A percentile compares a stretch with the other conserved stretches of the same genome.
Evolutionary conservation across 805 yeast species (phyloP).

Genomic region (Candida coleopterorum): DNA sequence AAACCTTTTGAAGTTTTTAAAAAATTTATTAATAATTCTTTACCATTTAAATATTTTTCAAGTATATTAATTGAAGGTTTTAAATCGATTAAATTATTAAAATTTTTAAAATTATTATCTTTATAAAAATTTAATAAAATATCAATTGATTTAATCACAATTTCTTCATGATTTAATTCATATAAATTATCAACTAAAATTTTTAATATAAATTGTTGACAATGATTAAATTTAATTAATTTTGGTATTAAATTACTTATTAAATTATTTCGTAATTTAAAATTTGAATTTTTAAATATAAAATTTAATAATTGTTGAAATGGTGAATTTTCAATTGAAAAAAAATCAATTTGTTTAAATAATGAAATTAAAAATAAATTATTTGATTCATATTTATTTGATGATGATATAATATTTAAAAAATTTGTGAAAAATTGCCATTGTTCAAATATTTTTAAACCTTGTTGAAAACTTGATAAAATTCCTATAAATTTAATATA

Average conservation of each 20-base stretch:
- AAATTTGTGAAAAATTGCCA: constrained; percentile 85
- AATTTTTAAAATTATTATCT: constrained; percentile 29
- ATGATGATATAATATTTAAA: constrained; percentile 59
- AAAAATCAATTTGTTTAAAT: constrained; percentile 60
- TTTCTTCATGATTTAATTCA: constrained; percentile 44
- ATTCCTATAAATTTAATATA: constrained; percentile 78
- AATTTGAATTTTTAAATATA: constrained; percentile 53
- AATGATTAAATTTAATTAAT: constrained; percentile 30
- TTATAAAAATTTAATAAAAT: constrained; percentile 17
- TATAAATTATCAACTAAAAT: constrained; percentile 63
- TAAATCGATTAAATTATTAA: constrained; percentile 46
- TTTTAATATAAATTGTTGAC: constrained; percentile 46
- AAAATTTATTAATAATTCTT: constrained; percentile 53
- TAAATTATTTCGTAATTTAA: constrained; percentile 50
- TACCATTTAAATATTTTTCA: constrained; percentile 24
- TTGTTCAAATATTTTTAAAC: constrained; percentile 64
- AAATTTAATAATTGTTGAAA: constrained; percentile 62
- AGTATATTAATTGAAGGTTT: constrained; percentile 49
- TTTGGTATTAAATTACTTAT: constrained; percentile 47
- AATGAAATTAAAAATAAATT: constrained; percentile 55
- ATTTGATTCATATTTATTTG: constrained; percentile 22
- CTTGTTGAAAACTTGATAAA: constrained; percentile 54
- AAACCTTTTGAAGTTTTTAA: constrained; percentile 69
- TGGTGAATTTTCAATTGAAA: constrained; percentile 47
- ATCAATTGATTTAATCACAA: constrained; percentile 18